Evolutionary conservation across 345 rosid genomes (phyloP).

Genomic region (Gossypium stocksii): DNA sequence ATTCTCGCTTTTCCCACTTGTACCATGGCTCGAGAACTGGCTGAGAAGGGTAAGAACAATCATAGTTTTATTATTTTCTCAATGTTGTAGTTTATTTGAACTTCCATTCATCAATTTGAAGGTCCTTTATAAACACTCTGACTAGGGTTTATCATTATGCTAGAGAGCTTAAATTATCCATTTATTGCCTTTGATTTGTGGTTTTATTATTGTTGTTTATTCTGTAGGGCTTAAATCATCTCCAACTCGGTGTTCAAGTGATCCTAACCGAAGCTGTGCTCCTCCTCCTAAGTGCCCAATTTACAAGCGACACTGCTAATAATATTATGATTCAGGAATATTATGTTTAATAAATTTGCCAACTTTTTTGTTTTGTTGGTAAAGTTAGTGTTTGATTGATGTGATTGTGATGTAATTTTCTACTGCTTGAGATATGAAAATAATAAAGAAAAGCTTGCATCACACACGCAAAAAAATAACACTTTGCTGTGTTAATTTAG

Average conservation of each 20-base stretch:
- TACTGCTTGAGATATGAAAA: neutral
- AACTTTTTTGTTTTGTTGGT: no score
- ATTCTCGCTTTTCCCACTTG: slow-evolving; percentile 3
- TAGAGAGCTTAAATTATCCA: no score
- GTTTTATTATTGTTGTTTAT: neutral
- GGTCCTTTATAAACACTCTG: no score
- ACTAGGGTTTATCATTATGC: no score
- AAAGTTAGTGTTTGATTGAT: neutral
- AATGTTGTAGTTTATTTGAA: neutral
- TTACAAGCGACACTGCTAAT: neutral
- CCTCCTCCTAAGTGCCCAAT: neutral
- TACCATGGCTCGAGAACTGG: neutral
- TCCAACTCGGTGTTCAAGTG: neutral
- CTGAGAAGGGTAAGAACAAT: neutral
- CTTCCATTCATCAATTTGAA: no score
- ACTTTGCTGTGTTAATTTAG: no score
- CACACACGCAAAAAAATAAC: no score
- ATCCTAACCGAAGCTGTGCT: neutral
- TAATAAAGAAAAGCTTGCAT: no score
- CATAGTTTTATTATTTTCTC: neutral
- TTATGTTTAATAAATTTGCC: no score
- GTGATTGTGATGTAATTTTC: neutral
- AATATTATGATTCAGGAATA: no score
- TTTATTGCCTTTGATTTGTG: neutral
- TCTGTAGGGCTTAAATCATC: neutral